Conservation (phyloP, 768 basidiomycete species). For the Russula compacta region DNA sequence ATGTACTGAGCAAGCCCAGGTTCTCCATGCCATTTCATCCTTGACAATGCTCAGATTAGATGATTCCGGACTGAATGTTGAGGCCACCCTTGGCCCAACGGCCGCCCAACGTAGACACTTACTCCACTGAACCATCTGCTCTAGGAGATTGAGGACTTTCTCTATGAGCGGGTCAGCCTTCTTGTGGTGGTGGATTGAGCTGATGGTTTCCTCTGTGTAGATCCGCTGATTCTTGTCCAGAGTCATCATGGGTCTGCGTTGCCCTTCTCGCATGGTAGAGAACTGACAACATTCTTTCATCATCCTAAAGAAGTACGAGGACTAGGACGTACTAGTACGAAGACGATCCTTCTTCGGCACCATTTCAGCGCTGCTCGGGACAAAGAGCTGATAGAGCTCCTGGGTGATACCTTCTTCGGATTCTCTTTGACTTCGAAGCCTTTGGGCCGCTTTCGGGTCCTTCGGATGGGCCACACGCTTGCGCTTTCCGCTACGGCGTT, state of each 20-base stretch:
- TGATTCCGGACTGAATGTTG: background rate
- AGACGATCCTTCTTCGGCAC: slow-evolving; percentile 9
- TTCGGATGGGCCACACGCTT: too few species aligned
- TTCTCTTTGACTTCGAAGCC: background rate
- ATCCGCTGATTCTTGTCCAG: background rate
- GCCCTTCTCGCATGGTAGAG: background rate
- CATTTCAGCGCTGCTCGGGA: background rate
- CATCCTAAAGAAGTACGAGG: background rate
- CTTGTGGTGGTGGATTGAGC: background rate
- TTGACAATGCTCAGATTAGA: background rate
- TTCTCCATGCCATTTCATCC: background rate
- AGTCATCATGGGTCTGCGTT: background rate
- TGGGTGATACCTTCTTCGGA: background rate
- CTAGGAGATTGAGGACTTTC: background rate
- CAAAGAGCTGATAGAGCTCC: background rate
- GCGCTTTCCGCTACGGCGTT: too few species aligned
- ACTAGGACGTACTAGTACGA: background rate
- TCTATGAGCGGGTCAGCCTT: background rate
- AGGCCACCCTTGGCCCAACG: background rate
- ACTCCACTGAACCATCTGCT: background rate
- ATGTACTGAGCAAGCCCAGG: background rate
- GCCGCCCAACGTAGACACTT: background rate
- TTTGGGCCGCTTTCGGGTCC: background rate
- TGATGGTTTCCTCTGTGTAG: background rate
- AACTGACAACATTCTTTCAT: background rate